These are phyloP conservation scores for Aureobasidium sp. DNA, from an alignment of 2,329 filamentous ascomycete genomes.

Conservation along the genomic window DNA sequence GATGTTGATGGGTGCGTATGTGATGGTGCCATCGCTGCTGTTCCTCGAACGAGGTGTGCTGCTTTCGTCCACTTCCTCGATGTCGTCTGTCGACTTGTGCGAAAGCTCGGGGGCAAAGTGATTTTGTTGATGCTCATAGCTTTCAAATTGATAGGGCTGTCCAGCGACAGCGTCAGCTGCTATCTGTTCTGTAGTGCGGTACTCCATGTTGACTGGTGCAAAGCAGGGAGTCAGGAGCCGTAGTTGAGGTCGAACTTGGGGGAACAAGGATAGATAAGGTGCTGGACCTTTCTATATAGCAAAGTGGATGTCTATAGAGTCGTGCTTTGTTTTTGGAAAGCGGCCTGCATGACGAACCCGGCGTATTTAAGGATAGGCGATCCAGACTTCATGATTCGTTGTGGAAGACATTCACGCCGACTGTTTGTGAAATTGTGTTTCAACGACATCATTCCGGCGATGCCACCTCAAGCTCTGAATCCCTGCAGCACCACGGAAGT, in stretches of 20 bases:
- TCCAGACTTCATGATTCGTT: neutral
- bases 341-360: neutral
- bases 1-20: constrained; percentile 2
- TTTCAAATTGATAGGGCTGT: neutral
- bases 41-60: neutral
- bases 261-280: neutral
- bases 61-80: neutral
- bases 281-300: neutral
- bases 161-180: constrained; percentile 1
- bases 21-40: constrained; percentile 1
- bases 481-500: neutral
- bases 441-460: constrained; percentile 7
- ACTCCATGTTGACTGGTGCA: neutral
- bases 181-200: constrained; percentile 4
- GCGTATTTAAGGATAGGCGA: neutral
- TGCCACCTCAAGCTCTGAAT: neutral
- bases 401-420: neutral
- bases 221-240: neutral
- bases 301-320: neutral
- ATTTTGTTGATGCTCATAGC: neutral
- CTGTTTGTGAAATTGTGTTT: constrained; percentile 1
- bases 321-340: neutral
- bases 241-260: neutral
- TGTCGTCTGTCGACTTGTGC: neutral
- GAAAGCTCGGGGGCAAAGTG: neutral